These are phyloP conservation scores for Backusella tuberculispora DNA, from an alignment of 192 early-diverging fungal genomes.

Conservation along the genomic window DNA sequence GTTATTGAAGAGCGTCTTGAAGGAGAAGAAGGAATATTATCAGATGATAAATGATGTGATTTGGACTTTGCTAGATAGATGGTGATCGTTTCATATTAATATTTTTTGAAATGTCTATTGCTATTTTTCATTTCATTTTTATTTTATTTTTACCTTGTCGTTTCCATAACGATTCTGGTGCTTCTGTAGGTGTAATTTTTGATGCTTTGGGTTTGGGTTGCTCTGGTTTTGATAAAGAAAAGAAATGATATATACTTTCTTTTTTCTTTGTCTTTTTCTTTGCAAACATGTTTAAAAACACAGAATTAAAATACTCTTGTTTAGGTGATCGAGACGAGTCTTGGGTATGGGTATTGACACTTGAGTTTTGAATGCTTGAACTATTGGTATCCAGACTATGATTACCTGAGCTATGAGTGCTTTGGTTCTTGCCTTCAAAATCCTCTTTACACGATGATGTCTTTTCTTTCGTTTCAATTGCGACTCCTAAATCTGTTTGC, in stretches of 20 bases:
- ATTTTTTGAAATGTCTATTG: no score
- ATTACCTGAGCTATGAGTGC: background rate
- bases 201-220: background rate
- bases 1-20: background rate
- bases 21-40: background rate
- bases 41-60: background rate
- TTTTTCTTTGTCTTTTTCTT: slow-evolving; percentile 1
- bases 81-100: background rate
- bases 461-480: background rate
- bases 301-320: background rate
- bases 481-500: background rate
- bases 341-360: no score
- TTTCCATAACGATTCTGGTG: background rate
- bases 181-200: background rate
- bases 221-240: background rate
- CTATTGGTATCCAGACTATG: background rate
- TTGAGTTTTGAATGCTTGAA: no score
- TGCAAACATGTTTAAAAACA: background rate
- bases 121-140: no score
- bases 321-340: background rate
- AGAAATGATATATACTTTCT: background rate
- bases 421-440: background rate
- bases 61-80: background rate
- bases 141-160: background rate
- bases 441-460: background rate